Evolutionary conservation across 768 basidiomycete genomes (phyloP).

Genomic region (Mycena latifolia): DNA sequence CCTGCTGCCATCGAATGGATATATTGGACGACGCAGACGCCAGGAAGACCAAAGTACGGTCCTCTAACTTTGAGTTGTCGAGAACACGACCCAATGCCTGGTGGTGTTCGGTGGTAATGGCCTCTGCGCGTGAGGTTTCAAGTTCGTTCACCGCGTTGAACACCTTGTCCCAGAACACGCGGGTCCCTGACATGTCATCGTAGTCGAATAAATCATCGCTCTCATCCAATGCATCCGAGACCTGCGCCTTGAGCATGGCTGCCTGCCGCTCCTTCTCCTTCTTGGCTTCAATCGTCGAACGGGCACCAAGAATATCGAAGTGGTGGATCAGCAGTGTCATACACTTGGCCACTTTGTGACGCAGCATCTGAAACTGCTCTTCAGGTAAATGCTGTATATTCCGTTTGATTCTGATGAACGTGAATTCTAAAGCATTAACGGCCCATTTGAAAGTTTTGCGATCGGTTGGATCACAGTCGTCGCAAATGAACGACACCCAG

Average conservation of each 20-base stretch:
- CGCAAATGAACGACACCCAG: slow-evolving; percentile 99
- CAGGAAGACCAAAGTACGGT: slow-evolving; percentile 92
- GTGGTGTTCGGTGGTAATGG: slow-evolving; percentile 70
- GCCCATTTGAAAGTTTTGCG: slow-evolving; percentile 98
- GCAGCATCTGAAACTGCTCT: slow-evolving; percentile 90
- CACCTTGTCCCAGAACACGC: slow-evolving; percentile 82
- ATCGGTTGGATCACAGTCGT: slow-evolving; percentile 96
- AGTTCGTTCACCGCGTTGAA: slow-evolving; percentile 69
- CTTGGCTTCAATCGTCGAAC: slow-evolving; percentile 88
- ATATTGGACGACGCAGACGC: slow-evolving; percentile 97
- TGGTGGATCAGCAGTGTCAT: slow-evolving; percentile 98
- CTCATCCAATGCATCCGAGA: slow-evolving; percentile 58
- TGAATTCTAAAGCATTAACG: slow-evolving; percentile 94
- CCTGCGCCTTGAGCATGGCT: slow-evolving; percentile 66
- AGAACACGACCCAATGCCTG: slow-evolving; percentile 91
- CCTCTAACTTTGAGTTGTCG: slow-evolving; percentile 93
- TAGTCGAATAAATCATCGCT: slow-evolving; percentile 65
- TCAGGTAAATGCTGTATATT: slow-evolving; percentile 91
- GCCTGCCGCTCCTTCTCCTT: slow-evolving; percentile 91
- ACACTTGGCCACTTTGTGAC: slow-evolving; percentile 93
- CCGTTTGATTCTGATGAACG: slow-evolving; percentile 87
- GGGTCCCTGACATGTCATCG: slow-evolving; percentile 67
- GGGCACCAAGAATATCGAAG: slow-evolving; percentile 97
- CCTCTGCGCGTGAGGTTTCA: slow-evolving; percentile 69
- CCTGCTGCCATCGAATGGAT: slow-evolving; percentile 98